Evolutionary conservation across 2,329 filamentous ascomycete species (phyloP), one percentile per base, ranked within the genome.

Genomic region (Scopulariopsis brevicaulis): DNA sequence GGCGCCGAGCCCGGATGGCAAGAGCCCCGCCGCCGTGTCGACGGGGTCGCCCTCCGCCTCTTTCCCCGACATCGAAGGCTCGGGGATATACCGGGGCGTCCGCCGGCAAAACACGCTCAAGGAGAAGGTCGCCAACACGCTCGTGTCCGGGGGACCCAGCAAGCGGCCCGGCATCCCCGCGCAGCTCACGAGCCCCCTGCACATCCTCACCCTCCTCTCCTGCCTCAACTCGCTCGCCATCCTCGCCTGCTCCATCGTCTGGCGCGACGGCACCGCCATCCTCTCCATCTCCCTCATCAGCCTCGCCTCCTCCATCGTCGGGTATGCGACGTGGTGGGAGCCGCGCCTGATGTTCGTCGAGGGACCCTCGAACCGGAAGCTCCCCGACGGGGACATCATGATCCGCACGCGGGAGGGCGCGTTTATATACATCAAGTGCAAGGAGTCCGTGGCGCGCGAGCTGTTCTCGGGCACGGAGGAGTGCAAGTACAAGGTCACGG

Each of bases 381-480:
- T 83, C 0, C 82, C 81, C 1, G 63, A 62, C 2, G 82, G 81
- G 1, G 82, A 85, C 61, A 75, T 86, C n/a, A 75, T 84, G 32
- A 83, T 85, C 58, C 75, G 78, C 32, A 85, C 82, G 1, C 76
- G 81, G 6, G 77, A 81, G 62, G 82, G 82, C 1, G 81, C 79
- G 1, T 84, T 85, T 62, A 66, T 86, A 2, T 69, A 84, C 7
- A 70, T 86, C 18, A 71, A 73, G 53, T 84, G 82, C 64, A 74
- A 76, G 5, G 82, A 85, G 65, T 77, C 82, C 35, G 77, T 85
- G 1, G 79, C 81, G 1, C 74, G 83, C n/a, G 82, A 85, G 65
- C 73, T 86, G 0, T 85, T 85, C 67, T 77, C 75, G 0, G 81
- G 81, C 18, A 83, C 79, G 0, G 82, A 85, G 62, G 77, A 81